These are phyloP conservation scores for Linum trigynum DNA, from an alignment of 345 rosid species.

Conservation along the genomic window DNA sequence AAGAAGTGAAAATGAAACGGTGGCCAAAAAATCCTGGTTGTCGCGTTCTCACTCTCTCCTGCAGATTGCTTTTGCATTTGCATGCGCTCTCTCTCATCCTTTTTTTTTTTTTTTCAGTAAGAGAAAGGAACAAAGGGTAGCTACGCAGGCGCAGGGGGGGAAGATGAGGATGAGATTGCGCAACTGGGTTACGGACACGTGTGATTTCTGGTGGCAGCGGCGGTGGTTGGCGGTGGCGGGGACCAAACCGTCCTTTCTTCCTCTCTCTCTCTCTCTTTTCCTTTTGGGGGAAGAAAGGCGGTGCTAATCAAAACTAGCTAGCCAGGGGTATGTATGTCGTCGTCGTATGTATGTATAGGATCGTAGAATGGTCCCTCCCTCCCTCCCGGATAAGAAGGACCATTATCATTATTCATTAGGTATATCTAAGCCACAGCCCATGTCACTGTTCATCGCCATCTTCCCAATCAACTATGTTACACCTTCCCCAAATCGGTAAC, in stretches of 20 bases:
- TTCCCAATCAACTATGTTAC: too few species aligned
- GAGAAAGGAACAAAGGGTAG: not conserved
- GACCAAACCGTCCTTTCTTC: conserved; percentile 1
- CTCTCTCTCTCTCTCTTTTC: not conserved
- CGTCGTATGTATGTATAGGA: not conserved
- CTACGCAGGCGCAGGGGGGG: not conserved
- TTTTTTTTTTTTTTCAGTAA: not conserved
- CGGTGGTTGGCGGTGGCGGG: conserved; percentile 1
- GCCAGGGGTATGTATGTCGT: too few species aligned
- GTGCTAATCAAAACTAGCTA: not conserved
- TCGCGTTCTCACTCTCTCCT: too few species aligned
- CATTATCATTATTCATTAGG: conserved; percentile 4
- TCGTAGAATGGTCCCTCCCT: not conserved
- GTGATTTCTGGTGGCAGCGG: not conserved
- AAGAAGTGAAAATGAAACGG: too few species aligned
- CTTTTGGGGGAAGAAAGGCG: too few species aligned
- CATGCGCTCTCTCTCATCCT: not conserved
- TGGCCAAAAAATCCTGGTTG: too few species aligned
- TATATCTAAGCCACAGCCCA: too few species aligned
- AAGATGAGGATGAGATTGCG: conserved; percentile 9
- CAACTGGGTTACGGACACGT: conserved; percentile 17
- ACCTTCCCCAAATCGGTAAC: too few species aligned
- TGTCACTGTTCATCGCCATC: too few species aligned
- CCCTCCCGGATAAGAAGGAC: not conserved
- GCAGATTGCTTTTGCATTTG: too few species aligned